Percentiles rank a stretch among this genome's conserved stretches.
Evolutionary conservation across 805 yeast genomes (phyloP).

Genomic region (Limtongozyma cylindracea): DNA sequence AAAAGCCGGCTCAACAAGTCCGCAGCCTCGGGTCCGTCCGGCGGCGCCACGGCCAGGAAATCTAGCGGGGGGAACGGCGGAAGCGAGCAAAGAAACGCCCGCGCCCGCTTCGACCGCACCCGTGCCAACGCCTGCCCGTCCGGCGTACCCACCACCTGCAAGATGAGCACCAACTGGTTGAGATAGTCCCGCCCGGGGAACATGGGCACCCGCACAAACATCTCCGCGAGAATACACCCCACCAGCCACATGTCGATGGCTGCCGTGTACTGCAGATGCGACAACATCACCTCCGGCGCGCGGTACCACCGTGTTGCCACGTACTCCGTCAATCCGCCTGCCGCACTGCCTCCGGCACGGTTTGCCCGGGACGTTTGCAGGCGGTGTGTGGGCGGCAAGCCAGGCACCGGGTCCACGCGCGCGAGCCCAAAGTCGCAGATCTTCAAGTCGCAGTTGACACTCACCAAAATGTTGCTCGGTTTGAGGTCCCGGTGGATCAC

Average conservation of each 20-base stretch:
- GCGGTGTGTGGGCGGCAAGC: too few species aligned
- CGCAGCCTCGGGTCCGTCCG: constrained; percentile 2
- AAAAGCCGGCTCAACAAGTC: constrained; percentile 2
- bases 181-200: constrained; percentile 59
- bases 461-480: constrained; percentile 45
- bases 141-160: constrained; percentile 53
- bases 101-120: constrained; percentile 3
- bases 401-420: too few species aligned
- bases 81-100: constrained; percentile 1
- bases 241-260: constrained; percentile 68
- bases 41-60: constrained; percentile 1
- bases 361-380: too few species aligned
- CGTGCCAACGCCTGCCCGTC: constrained; percentile 4
- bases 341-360: too few species aligned
- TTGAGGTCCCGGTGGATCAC: constrained; percentile 60
- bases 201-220: constrained; percentile 32
- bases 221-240: constrained; percentile 56
- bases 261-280: constrained; percentile 44
- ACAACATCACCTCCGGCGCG: constrained; percentile 66
- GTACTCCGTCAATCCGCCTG: constrained; percentile 65
- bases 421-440: constrained; percentile 65
- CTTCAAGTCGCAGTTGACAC: constrained; percentile 48
- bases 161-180: constrained; percentile 38
- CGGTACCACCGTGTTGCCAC: constrained; percentile 75
- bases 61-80: constrained; percentile 2